Evolutionary conservation across 1,139 yeast species (phyloP).

Genomic region (Schizosaccharomyces versatilis): DNA sequence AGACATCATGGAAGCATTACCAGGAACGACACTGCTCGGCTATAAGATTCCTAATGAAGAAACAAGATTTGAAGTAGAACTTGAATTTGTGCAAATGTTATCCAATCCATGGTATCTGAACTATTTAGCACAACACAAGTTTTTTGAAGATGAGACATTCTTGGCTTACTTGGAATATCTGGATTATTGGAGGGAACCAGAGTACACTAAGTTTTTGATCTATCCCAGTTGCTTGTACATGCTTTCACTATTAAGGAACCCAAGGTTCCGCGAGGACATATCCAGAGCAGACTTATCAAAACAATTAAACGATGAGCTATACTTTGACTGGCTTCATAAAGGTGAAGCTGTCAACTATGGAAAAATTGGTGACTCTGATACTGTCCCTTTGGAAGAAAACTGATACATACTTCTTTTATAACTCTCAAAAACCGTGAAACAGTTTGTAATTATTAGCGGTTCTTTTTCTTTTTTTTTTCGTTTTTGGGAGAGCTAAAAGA

Average conservation of each 20-base stretch:
- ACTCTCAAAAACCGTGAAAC: too few relatives aligned
- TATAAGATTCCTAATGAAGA: background rate
- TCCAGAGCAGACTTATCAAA: slow-evolving; percentile 23
- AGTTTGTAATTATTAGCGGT: too few relatives aligned
- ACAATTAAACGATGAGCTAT: slow-evolving; percentile 23
- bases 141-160: slow-evolving; percentile 38
- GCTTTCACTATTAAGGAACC: slow-evolving; percentile 29
- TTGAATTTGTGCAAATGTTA: slow-evolving; percentile 47
- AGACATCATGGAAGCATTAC: too few relatives aligned
- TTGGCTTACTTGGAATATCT: slow-evolving; percentile 42
- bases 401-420: too few relatives aligned
- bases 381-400: too few relatives aligned
- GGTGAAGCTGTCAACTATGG: background rate
- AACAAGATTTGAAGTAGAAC: background rate
- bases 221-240: slow-evolving; percentile 56
- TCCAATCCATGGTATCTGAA: slow-evolving; percentile 56
- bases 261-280: slow-evolving; percentile 22
- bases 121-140: slow-evolving; percentile 52
- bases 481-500: too few relatives aligned
- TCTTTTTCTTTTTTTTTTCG: too few relatives aligned
- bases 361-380: too few relatives aligned
- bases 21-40: background rate
- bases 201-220: slow-evolving; percentile 41
- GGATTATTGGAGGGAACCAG: slow-evolving; percentile 52
- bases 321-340: slow-evolving; percentile 19